A percentile compares a stretch with the other conserved stretches of the same genome.
Evolutionary conservation across 2,329 filamentous ascomycete species (phyloP).

Genomic region (Aspergillus brunneoviolaceus): DNA sequence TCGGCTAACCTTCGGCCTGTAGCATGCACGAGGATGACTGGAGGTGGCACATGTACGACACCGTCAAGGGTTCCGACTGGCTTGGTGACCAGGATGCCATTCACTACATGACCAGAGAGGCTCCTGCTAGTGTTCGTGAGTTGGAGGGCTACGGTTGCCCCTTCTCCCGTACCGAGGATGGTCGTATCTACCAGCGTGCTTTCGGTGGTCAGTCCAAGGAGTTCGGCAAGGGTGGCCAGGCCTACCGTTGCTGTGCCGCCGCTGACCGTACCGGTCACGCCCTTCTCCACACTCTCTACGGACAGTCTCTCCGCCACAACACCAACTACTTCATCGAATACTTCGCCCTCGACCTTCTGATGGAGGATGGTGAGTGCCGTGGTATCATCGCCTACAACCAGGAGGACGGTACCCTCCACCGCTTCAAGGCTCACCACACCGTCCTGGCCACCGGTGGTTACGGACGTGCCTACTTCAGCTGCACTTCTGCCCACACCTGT

Average conservation of each 20-base stretch:
- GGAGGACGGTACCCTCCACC: slow-evolving; percentile 95
- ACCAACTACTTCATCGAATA: slow-evolving; percentile 99
- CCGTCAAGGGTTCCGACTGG: slow-evolving; percentile 97
- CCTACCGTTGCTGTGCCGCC: slow-evolving; percentile 94
- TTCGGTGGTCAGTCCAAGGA: slow-evolving; percentile 97
- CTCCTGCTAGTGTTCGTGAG: slow-evolving; percentile 86
- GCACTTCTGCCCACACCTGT: slow-evolving; percentile 96
- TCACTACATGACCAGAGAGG: slow-evolving; percentile 97
- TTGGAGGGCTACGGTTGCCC: slow-evolving; percentile 97
- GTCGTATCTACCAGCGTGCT: slow-evolving; percentile 96
- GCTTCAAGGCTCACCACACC: slow-evolving; percentile 95
- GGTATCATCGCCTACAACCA: slow-evolving; percentile 98
- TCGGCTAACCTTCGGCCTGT: slow-evolving; percentile 20
- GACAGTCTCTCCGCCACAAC: slow-evolving; percentile 94
- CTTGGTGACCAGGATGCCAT: slow-evolving; percentile 96
- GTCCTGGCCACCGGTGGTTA: slow-evolving; percentile 96
- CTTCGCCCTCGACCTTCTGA: slow-evolving; percentile 94
- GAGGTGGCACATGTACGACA: slow-evolving; percentile 99
- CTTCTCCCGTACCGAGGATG: slow-evolving; percentile 88
- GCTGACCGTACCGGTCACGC: slow-evolving; percentile 97
- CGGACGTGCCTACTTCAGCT: slow-evolving; percentile 96
- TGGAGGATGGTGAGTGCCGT: slow-evolving; percentile 95
- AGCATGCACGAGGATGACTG: slow-evolving; percentile 99
- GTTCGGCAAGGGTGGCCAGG: slow-evolving; percentile 94
- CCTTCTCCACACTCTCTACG: slow-evolving; percentile 96